Conservation (phyloP, 805 yeast genomes). For the Ogataea pini region DNA sequence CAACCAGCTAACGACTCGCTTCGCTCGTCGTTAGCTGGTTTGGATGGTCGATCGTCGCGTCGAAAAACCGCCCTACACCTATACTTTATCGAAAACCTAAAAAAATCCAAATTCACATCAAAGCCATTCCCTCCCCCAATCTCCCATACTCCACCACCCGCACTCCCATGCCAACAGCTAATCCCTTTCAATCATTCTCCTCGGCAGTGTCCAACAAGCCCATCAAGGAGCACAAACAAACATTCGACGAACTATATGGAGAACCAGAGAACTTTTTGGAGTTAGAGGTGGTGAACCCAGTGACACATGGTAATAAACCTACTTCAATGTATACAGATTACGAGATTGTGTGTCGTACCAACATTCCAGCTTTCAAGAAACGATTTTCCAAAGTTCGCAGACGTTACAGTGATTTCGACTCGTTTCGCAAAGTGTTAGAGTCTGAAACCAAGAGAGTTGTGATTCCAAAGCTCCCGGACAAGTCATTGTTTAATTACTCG, state of each 20-base stretch:
- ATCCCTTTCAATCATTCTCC: conserved; percentile 36
- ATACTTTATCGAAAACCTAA: conserved; percentile 1
- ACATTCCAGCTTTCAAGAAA: conserved; percentile 81
- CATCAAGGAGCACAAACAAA: conserved; percentile 45
- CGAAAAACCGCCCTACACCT: neutral
- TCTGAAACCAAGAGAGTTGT: conserved; percentile 77
- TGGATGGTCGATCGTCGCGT: conserved; percentile 8
- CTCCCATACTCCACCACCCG: neutral
- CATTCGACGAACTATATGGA: conserved; percentile 82
- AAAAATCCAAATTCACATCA: neutral
- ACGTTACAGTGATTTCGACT: conserved; percentile 87
- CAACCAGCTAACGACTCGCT: conserved; percentile 5
- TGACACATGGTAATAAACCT: conserved; percentile 65
- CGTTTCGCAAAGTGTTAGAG: conserved; percentile 70
- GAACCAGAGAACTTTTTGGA: conserved; percentile 94
- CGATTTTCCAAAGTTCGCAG: conserved; percentile 71
- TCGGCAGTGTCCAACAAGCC: conserved; percentile 27
- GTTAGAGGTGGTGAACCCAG: conserved; percentile 82
- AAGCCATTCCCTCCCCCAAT: neutral
- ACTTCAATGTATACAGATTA: conserved; percentile 80
- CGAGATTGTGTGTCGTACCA: conserved; percentile 85
- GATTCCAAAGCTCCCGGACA: conserved; percentile 91
- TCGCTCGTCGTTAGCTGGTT: neutral
- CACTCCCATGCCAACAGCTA: conserved; percentile 27
- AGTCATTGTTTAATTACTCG: conserved; percentile 52